Percentiles rank a stretch among this genome's conserved stretches.
Evolutionary conservation across 148 eudicot species (phyloP).

Genomic region (Rhododendron mucronatum): DNA sequence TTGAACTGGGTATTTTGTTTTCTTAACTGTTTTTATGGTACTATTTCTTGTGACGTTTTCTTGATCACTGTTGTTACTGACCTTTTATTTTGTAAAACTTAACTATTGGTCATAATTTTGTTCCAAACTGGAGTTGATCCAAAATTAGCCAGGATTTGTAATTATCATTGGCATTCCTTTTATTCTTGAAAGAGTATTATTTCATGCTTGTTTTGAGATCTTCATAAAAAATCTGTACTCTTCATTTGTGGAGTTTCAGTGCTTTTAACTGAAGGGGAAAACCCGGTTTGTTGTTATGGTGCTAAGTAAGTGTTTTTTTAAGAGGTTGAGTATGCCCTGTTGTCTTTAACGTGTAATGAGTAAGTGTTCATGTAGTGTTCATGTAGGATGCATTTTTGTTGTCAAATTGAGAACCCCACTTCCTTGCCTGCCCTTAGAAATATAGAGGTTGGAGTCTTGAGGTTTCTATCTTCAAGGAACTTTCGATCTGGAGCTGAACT

Average conservation of each 20-base stretch:
- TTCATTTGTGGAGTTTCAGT: not conserved
- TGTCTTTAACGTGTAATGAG: not conserved
- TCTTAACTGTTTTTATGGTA: not conserved
- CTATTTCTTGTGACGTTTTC: not conserved
- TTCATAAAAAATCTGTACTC: not conserved
- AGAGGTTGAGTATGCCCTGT: not conserved
- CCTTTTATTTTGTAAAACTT: not conserved
- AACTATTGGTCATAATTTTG: not conserved
- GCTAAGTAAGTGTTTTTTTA: not conserved
- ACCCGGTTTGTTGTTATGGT: not conserved
- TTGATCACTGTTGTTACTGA: not conserved
- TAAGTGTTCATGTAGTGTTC: not conserved
- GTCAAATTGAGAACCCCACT: not conserved
- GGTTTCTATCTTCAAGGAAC: not conserved
- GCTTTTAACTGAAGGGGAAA: not conserved
- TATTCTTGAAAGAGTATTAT: not conserved
- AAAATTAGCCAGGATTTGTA: not conserved
- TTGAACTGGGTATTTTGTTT: not conserved
- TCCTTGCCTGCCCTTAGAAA: not conserved
- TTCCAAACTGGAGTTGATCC: not conserved
- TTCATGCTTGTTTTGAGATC: not conserved
- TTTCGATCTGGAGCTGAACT: not conserved
- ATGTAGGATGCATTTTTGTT: not conserved
- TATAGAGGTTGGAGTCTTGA: not conserved
- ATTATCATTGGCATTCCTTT: not conserved